Conservation (phyloP, 805 yeast species). For the Saturnispora hagleri region DNA sequence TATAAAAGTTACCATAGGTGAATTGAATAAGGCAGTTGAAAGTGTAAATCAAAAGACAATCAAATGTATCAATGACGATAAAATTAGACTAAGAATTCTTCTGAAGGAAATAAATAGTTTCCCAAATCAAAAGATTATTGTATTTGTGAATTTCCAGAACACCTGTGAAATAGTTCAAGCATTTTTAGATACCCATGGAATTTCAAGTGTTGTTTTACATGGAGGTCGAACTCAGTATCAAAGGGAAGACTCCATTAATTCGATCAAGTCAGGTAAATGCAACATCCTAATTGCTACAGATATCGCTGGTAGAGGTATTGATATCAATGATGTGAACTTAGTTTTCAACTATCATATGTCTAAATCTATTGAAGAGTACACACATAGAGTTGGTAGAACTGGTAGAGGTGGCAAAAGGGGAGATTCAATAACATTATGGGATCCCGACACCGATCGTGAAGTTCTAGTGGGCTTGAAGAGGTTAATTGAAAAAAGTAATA, state of each 20-base stretch:
- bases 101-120: conserved; percentile 29
- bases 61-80: conserved; percentile 36
- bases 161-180: conserved; percentile 59
- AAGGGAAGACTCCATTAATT: conserved; percentile 66
- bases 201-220: conserved; percentile 57
- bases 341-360: conserved; percentile 87
- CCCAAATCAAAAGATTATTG: conserved; percentile 57
- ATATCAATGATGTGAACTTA: conserved; percentile 73
- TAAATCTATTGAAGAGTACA: conserved; percentile 66
- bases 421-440: conserved; percentile 54
- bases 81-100: conserved; percentile 36
- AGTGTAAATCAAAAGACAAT: conserved; percentile 64
- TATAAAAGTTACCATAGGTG: conserved; percentile 58
- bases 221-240: conserved; percentile 82
- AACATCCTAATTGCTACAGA: conserved; percentile 83
- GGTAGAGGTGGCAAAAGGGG: conserved; percentile 91
- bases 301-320: conserved; percentile 93
- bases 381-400: conserved; percentile 93
- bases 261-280: conserved; percentile 38
- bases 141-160: conserved; percentile 72
- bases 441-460: conserved; percentile 34
- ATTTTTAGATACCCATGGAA: conserved; percentile 38
- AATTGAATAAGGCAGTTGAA: conserved; percentile 54
- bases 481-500: conserved; percentile 33
- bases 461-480: conserved; percentile 42